A percentile compares a stretch with the other conserved stretches of the same genome.
Conservation (phyloP, 2,329 filamentous ascomycete genomes). For the Aspergillus sp. region DNA sequence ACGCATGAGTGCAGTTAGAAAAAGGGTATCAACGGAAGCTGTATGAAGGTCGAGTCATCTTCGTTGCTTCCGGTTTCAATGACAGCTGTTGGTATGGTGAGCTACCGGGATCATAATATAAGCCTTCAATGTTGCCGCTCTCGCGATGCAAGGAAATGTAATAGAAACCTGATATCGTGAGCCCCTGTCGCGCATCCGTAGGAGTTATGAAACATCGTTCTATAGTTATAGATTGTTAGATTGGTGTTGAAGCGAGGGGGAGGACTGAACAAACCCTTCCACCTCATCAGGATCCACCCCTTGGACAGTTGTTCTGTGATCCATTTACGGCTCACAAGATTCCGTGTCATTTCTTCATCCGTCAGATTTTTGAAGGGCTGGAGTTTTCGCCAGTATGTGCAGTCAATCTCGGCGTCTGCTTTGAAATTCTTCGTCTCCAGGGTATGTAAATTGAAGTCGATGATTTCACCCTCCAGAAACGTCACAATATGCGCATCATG, state of each 20-base stretch:
- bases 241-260: background rate
- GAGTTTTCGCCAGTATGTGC: slow-evolving; percentile 50
- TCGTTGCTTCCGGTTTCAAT: slow-evolving; percentile 40
- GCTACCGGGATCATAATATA: slow-evolving; percentile 52
- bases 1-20: background rate
- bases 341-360: slow-evolving; percentile 46
- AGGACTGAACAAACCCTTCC: slow-evolving; percentile 44
- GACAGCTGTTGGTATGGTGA: slow-evolving; percentile 51
- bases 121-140: slow-evolving; percentile 47
- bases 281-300: slow-evolving; percentile 53
- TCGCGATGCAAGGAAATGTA: slow-evolving; percentile 49
- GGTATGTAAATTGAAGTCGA: slow-evolving; percentile 58
- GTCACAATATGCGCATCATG: slow-evolving; percentile 58
- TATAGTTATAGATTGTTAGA: slow-evolving; percentile 17
- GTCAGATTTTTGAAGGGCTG: slow-evolving; percentile 48
- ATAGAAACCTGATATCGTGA: slow-evolving; percentile 53
- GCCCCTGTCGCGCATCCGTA: slow-evolving; percentile 46
- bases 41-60: slow-evolving; percentile 45
- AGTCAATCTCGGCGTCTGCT: slow-evolving; percentile 47
- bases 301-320: slow-evolving; percentile 41
- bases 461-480: slow-evolving; percentile 68
- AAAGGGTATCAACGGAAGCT: slow-evolving; percentile 35
- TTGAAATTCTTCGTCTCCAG: slow-evolving; percentile 50
- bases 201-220: slow-evolving; percentile 52
- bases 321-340: slow-evolving; percentile 46